Evolutionary conservation across 2,329 filamentous ascomycete genomes (phyloP), one percentile per base, ranked within the genome.

Genomic region (Cladosporium sp.): DNA sequence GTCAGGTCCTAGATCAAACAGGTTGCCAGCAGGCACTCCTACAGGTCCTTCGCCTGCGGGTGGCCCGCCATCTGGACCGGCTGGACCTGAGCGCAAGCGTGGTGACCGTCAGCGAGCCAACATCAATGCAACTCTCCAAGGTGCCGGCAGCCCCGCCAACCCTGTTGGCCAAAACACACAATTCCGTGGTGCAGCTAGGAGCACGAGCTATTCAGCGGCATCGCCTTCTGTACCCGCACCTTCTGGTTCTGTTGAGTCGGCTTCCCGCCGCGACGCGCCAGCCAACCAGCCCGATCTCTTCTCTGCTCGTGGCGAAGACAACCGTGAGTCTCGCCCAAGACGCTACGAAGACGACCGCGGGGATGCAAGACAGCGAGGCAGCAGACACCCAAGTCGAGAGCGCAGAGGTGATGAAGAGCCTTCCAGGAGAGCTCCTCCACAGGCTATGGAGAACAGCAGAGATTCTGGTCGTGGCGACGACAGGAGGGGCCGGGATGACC

Each of bases 11-110:
- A 71, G 72, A 61, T 62, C 66, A 38, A 18, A 66, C 67, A 36
- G 67, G 59, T 55, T 72, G 68, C 26, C 65, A 10, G 51, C 66
- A 26, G 70, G 69, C 26, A 72, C 74, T 14, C 74, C 74, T 15
- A 74, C 71, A 30, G 74, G 72, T 28, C 74, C 75, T 47, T 70
- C 71, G 8, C 73, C 76, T 14, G 62, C 62, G 5, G 69, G 59
- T 51, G 68, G 69, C 15, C 71, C 74, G 26, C 75, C 75, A 1
- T 72, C 73, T 30, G 75, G 75, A 2, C 75, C 75, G 36, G 72
- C 73, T 14, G 69, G 69, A 3, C 66, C 67, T 18, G 71, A 74
- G 54, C 66, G 69, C 47, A 67, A 69, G 61, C 67, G 69, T 41
- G 65, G 69, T 55, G 68, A 72, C 28, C 61, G 73, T 47, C 71